Evolutionary conservation across 1,284 basidiomycete genomes (phyloP), one percentile per base, ranked within the genome.

Genomic region (Ganoderma lingzhi): DNA sequence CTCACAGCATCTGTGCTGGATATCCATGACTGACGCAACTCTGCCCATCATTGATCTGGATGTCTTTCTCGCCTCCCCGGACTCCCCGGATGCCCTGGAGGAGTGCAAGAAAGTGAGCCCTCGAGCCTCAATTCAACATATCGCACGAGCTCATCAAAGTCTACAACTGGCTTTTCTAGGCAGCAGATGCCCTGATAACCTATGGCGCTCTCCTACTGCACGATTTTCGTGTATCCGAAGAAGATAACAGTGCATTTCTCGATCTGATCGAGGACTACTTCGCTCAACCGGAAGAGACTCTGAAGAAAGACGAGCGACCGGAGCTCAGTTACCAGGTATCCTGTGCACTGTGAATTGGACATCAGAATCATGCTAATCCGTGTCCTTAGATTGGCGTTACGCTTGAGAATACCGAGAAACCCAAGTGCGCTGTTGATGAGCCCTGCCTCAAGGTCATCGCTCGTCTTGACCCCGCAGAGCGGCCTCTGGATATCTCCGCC

Each of bases 321-420:
- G 93, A 97, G 74, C 82, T 94, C 12, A 85, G 86, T 63, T 93
- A 92, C 77, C 91, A 95, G 72, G 79, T 77, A 60, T 30, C 65
- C 53, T 17, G n/a, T 23, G 6, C 45, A 8, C 19, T n/a, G 23
- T n/a, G 8, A 3, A 3, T 2, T 19, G n/a, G 56, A 12, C 23
- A 10, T 60, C 45, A 10, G 19, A n/a, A n/a, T 6, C 45, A 55
- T 28, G 0, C n/a, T 19, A 23, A 56, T 32, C 17, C 5, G 3
- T 17, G 23, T 32, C 12, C 4, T 17, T 42, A 79, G 81, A 86
- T 94, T 71, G 95, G 95, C 1, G 94, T 95, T 12, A 96, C 95
- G 0, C 88, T 97, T 28, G 96, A 97, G 82, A 95, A 96, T 79
- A 97, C 95, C 0, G 96, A 97, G 82, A 96, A 95, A 78, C 94